Percentiles rank a stretch among this genome's conserved stretches.
Evolutionary conservation across 371 early-diverging fungal species (phyloP).

Genomic region (Mortierella sp.): DNA sequence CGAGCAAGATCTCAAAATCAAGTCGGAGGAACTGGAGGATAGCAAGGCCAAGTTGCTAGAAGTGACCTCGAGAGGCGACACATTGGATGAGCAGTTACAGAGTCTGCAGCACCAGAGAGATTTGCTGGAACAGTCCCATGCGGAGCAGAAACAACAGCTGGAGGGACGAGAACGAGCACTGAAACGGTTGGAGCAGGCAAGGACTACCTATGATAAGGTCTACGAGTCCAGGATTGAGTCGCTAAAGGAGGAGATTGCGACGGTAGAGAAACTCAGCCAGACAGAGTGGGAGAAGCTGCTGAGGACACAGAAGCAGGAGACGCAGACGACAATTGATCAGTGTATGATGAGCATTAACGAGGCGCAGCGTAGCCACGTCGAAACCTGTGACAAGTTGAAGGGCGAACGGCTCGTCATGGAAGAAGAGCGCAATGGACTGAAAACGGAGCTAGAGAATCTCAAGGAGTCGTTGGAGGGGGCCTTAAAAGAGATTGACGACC

Average conservation of each 20-base stretch:
- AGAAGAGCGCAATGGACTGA: not conserved
- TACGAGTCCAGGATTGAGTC: slow-evolving; percentile 34
- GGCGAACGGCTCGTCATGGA: not conserved
- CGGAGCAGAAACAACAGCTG: slow-evolving; percentile 29
- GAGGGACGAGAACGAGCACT: slow-evolving; percentile 34
- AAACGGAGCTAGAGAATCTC: not conserved
- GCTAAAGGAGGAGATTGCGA: slow-evolving; percentile 26
- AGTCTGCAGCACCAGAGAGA: slow-evolving; percentile 9
- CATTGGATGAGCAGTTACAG: slow-evolving; percentile 14
- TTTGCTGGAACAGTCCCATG: slow-evolving; percentile 1
- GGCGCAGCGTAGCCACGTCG: not conserved
- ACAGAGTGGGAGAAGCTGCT: slow-evolving; percentile 9
- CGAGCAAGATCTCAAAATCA: slow-evolving; percentile 9
- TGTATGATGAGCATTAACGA: not conserved
- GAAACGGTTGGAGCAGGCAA: slow-evolving; percentile 25
- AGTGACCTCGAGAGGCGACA: not conserved
- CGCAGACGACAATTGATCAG: slow-evolving; percentile 4
- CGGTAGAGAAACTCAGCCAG: slow-evolving; percentile 8
- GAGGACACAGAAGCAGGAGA: slow-evolving; percentile 3
- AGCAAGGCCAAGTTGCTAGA: slow-evolving; percentile 10
- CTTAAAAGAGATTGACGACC: slow-evolving; percentile 5
- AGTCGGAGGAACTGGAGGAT: slow-evolving; percentile 11
- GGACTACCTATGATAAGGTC: slow-evolving; percentile 27
- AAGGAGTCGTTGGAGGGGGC: not conserved
- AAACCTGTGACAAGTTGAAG: not conserved